These are phyloP conservation scores for Phytopythium mirpurense DNA, from an alignment of 352 stramenopile genomes.

Conservation along the genomic window DNA sequence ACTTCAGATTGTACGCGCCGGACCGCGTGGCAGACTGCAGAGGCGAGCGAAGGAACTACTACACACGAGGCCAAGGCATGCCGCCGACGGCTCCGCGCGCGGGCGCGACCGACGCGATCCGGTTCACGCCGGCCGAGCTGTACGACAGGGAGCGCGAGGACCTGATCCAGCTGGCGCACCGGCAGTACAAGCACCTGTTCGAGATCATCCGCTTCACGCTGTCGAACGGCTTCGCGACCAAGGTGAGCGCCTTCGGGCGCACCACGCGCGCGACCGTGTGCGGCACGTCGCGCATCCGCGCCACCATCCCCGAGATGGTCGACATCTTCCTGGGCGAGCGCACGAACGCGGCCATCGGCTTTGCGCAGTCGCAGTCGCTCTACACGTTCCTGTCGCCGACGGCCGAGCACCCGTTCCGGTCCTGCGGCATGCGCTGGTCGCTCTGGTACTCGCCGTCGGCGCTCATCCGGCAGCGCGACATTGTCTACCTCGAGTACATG, in stretches of 20 bases:
- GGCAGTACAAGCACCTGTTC: conserved; percentile 33
- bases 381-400: conserved; percentile 44
- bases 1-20: too few relatives aligned
- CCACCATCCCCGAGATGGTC: conserved; percentile 45
- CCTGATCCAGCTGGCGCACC: conserved; percentile 27
- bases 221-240: conserved; percentile 36
- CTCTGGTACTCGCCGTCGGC: conserved; percentile 57
- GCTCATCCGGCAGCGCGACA: conserved; percentile 52
- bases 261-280: conserved; percentile 53
- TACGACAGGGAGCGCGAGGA: conserved; percentile 30
- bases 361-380: conserved; percentile 54
- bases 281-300: conserved; percentile 35
- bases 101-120: conserved; percentile 20
- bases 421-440: conserved; percentile 54
- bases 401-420: conserved; percentile 40
- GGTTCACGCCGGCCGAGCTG: conserved; percentile 24
- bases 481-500: conserved; percentile 66
- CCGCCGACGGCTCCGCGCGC: conserved; percentile 8
- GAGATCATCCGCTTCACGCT: conserved; percentile 34
- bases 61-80: too few relatives aligned
- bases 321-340: conserved; percentile 58
- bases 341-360: conserved; percentile 53
- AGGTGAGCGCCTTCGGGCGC: conserved; percentile 38
- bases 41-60: not conserved
- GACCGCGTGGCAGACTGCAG: too few relatives aligned